phyloP scores from a whole-genome alignment of 352 stramenopile genomes.

The Elongisporangium anandrum region DNA sequence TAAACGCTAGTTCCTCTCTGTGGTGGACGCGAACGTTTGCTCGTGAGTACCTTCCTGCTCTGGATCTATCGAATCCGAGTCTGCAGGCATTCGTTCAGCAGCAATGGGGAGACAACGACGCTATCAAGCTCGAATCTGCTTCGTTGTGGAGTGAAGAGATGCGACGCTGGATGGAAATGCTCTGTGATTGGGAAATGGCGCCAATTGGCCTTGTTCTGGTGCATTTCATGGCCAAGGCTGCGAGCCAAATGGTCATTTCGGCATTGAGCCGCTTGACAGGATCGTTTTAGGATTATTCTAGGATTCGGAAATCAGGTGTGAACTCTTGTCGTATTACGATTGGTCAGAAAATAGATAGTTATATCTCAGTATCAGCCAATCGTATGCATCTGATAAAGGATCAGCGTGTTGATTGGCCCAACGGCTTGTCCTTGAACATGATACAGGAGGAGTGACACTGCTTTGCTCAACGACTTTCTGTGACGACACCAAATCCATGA shows the following conservation, averaged over 20 bases:
- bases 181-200: background rate
- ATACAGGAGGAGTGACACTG: background rate
- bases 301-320: background rate
- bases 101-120: conserved; percentile 13
- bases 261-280: background rate
- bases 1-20: conserved; percentile 21
- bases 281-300: background rate
- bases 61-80: conserved; percentile 41
- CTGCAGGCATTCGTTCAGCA: conserved; percentile 38
- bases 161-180: background rate
- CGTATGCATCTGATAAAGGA: background rate
- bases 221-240: background rate
- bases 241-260: background rate
- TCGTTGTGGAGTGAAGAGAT: background rate
- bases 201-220: background rate
- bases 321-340: background rate
- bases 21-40: conserved; percentile 44
- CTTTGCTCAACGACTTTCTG: background rate
- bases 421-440: background rate
- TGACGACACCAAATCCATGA: background rate
- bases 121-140: background rate
- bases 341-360: background rate
- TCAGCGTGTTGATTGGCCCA: background rate
- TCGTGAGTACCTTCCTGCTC: conserved; percentile 32
- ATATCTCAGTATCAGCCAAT: background rate